Evolutionary conservation across 768 basidiomycete species (phyloP), one percentile per base, ranked within the genome.

Genomic region (Harrya chromipes): DNA sequence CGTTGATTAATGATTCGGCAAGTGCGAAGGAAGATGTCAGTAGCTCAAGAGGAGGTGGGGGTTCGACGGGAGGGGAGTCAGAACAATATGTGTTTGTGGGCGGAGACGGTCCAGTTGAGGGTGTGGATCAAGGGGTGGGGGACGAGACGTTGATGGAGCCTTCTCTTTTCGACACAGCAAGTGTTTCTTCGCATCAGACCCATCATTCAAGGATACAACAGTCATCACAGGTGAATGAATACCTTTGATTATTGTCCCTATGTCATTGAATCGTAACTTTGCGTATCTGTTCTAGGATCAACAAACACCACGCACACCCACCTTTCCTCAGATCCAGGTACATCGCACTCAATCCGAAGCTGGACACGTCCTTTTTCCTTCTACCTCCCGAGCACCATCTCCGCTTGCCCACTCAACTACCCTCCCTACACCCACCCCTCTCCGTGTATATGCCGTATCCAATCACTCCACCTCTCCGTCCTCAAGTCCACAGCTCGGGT

Each of bases 81-180:
- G 64, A 61, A 4, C 66, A 53, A 33, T 69, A 61, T 21, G 51
- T 69, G 1, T 48, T 69, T 40, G 63, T 69, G 19, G 43, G 61
- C 13, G 67, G 54, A 0, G 34, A 57, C 20, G 50, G 46, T 7
- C 53, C 52, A 35, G 50, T 33, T 19, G 52, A 46, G 20, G 17
- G 8, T 26, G 26, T 6, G 7, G 48, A 53, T 40, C 56, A 20
- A 41, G 52, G 47, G 19, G 51, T 46, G 40, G 53, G 45, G 4
- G 59, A 58, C 14, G 61, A 58, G 38, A 53, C 55, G 10, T 35
- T 56, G 2, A 58, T 59, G 37, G 61, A 67, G 6, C 60, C 58
- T 4, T 58, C 55, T 35, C 54, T 44, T 6, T 55, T 54, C 27
- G 66, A 67, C 38, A 26, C 59, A 2, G 49, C 55, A n/a, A 61